Evolutionary conservation across 2,329 filamentous ascomycete species (phyloP).

Genomic region (Aspergillus fructus): DNA sequence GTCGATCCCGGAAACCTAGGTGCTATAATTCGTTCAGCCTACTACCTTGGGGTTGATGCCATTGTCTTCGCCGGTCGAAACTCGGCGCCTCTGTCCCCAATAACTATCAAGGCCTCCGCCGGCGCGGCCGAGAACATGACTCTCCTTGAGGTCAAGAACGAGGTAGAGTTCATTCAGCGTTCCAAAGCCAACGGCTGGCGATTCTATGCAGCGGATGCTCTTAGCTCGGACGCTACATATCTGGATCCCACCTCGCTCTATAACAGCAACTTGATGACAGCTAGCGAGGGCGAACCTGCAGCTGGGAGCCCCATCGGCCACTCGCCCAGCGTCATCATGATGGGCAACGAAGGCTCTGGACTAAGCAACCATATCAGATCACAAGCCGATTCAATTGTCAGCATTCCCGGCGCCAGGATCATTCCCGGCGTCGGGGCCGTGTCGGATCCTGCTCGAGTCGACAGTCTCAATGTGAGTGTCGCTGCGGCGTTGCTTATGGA

Average conservation of each 20-base stretch:
- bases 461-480: constrained; percentile 92
- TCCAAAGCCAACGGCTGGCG: constrained; percentile 75
- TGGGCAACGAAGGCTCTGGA: constrained; percentile 80
- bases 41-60: constrained; percentile 86
- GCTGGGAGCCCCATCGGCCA: constrained; percentile 46
- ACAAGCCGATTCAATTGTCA: constrained; percentile 62
- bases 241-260: constrained; percentile 17
- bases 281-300: constrained; percentile 39
- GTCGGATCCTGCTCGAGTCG: constrained; percentile 58
- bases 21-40: constrained; percentile 81
- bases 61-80: constrained; percentile 73
- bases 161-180: constrained; percentile 66
- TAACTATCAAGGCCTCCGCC: constrained; percentile 82
- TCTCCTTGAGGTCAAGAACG: constrained; percentile 67
- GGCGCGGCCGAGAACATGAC: constrained; percentile 81
- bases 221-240: constrained; percentile 28
- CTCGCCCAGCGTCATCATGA: constrained; percentile 72
- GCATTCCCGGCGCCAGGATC: constrained; percentile 59
- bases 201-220: constrained; percentile 71
- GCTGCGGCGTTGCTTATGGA: constrained; percentile 70
- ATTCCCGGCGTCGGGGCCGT: constrained; percentile 37
- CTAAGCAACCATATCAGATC: constrained; percentile 64
- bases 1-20: constrained; percentile 88
- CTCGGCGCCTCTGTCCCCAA: constrained; percentile 71
- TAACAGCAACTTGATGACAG: neutral